These are phyloP conservation scores for Phytophthora nicotianae DNA, from an alignment of 352 stramenopile species.

Conservation along the genomic window DNA sequence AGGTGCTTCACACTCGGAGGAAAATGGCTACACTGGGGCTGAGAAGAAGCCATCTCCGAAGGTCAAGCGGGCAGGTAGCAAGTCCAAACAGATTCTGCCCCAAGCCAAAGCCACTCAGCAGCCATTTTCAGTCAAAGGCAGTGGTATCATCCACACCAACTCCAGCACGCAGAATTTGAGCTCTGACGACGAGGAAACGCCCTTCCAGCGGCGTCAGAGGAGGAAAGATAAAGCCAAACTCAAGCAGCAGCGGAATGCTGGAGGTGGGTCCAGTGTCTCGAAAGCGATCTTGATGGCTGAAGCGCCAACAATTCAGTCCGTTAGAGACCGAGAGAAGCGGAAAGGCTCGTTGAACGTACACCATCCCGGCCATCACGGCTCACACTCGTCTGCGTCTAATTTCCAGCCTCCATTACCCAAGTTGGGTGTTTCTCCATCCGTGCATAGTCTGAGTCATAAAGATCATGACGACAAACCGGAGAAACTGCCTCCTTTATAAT, in stretches of 20 bases:
- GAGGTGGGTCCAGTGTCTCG: conserved; percentile 30
- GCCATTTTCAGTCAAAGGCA: conserved; percentile 36
- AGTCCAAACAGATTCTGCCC: conserved; percentile 24
- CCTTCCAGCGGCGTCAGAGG: conserved; percentile 54
- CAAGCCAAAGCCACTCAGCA: conserved; percentile 20
- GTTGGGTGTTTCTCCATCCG: conserved; percentile 41
- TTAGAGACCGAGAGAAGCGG: conserved; percentile 45
- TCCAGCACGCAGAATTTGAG: conserved; percentile 21
- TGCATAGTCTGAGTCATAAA: conserved; percentile 37
- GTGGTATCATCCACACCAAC: conserved; percentile 21
- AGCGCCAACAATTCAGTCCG: conserved; percentile 11
- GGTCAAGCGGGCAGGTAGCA: conserved; percentile 43
- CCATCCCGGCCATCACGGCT: conserved; percentile 22
- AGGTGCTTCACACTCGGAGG: conserved; percentile 32
- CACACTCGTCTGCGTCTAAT: conserved; percentile 25
- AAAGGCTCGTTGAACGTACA: conserved; percentile 22
- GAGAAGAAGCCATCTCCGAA: conserved; percentile 35
- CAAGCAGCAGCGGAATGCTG: conserved; percentile 48
- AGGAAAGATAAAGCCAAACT: conserved; percentile 50
- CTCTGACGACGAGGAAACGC: conserved; percentile 32
- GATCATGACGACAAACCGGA: conserved; percentile 39
- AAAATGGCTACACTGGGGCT: conserved; percentile 16
- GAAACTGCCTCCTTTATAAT: conserved; percentile 55
- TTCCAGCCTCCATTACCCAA: conserved; percentile 55
- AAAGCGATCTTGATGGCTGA: conserved; percentile 63